Evolutionary conservation across 345 rosid species (phyloP).

Genomic region (Cardamine resedifolia): DNA sequence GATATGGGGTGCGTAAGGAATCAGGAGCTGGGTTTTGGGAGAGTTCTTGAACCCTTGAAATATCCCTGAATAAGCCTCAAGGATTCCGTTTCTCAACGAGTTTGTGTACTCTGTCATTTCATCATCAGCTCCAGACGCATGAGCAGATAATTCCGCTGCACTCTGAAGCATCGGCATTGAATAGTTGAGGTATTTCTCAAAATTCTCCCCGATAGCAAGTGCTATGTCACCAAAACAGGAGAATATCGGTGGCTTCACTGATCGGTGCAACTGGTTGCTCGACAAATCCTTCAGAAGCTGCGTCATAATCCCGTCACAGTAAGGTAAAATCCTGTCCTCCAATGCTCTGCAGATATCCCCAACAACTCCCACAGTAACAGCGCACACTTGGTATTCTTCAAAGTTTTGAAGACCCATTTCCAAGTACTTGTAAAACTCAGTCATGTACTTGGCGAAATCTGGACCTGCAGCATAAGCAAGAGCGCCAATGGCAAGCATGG

Average conservation of each 20-base stretch:
- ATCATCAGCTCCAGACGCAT: conserved; percentile 58
- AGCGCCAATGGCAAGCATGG: conserved; percentile 79
- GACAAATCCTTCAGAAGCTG: conserved; percentile 79
- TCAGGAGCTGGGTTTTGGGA: conserved; percentile 65
- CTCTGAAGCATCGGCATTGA: conserved; percentile 81
- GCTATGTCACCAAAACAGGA: conserved; percentile 79
- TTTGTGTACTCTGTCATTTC: conserved; percentile 75
- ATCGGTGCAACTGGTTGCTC: conserved; percentile 72
- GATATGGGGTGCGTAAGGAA: conserved; percentile 68
- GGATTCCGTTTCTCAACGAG: conserved; percentile 66
- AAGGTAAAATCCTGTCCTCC: conserved; percentile 64
- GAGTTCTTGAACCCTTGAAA: conserved; percentile 80
- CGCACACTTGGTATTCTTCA: conserved; percentile 74
- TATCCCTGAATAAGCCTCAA: conserved; percentile 77
- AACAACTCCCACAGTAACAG: conserved; percentile 74
- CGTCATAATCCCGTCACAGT: conserved; percentile 76
- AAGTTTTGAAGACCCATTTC: conserved; percentile 81
- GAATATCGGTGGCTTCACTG: conserved; percentile 78
- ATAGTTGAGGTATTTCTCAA: conserved; percentile 66
- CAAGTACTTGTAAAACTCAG: conserved; percentile 66
- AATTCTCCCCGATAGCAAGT: conserved; percentile 69
- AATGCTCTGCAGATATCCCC: conserved; percentile 70
- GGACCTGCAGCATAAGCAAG: conserved; percentile 72
- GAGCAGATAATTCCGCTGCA: conserved; percentile 75
- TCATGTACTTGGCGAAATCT: conserved; percentile 68